Evolutionary conservation across 2,329 filamentous ascomycete species (phyloP), one percentile per base, ranked within the genome.

Genomic region (Trichothecium sympodiale): DNA sequence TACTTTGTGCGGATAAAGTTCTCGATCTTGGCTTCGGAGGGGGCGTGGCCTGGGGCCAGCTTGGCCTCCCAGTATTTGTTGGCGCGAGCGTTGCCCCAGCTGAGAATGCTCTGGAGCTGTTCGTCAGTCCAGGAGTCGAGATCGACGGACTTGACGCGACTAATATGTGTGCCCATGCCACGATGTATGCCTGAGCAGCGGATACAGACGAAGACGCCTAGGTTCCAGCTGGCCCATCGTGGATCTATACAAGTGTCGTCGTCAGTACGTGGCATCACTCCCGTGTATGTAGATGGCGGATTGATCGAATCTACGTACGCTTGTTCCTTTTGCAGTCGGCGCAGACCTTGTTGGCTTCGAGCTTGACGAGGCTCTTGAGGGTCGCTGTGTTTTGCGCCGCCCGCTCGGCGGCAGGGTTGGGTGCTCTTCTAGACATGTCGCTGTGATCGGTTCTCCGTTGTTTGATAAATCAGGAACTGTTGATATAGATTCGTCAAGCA

Each of bases 51-150:
- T 12, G 81, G 65, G 3, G 89, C 87, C 52, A 98, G 65, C 64
- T 96, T 98, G 43, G 84, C 77, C 62, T 98, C 93, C 89, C 89
- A 98, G 59, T 96, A 94, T 69, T 94, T 96, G 67, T 98, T 98
- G 38, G 91, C 91, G 59, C 88, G 80, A 38, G 82, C 76, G 59
- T 98, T 98, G 41, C 91, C 91, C 93, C 91, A 98, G 66, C 76
- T 85, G 44, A 98, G 60, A 46, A 98, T 80, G 60, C 85, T 95
- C 59, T 91, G 81, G 41, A 96, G 69, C 65, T 98, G 91, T 60
- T 98, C 91, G 58, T 98, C 91, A 43, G 91, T 98, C 91, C 91
- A 98, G 17, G 89, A 80, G 60, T 98, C 91, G 45, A 98, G 77
- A 59, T 98, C 91, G 47, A 98, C 91, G 2, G 88, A 95, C 61